phyloP scores from a whole-genome alignment of 192 early-diverging fungal genomes.

The Coemansia sp. region DNA sequence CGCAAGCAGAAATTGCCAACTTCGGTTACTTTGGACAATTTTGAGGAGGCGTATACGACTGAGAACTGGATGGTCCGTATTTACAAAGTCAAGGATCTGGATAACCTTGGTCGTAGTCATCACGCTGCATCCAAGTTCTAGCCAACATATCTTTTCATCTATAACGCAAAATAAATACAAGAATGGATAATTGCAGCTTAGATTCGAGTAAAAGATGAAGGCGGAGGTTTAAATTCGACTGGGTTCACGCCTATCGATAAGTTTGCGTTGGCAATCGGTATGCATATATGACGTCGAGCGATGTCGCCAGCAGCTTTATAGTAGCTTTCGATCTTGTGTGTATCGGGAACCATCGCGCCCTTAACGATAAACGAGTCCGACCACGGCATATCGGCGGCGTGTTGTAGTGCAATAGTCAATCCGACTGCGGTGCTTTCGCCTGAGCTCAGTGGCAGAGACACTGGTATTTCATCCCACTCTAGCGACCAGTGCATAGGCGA shows the following conservation, averaged over 20 bases:
- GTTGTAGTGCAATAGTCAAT: conserved; percentile 19
- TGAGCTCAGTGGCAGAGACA: conserved; percentile 42
- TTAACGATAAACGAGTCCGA: conserved; percentile 31
- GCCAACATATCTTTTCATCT: neutral
- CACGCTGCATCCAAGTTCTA: conserved; percentile 23
- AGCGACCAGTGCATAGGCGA: conserved; percentile 33
- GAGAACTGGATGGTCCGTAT: conserved; percentile 99
- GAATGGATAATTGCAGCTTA: conserved; percentile 9
- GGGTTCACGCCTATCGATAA: conserved; percentile 23
- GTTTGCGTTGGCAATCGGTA: conserved; percentile 18
- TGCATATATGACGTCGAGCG: neutral
- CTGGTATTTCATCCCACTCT: conserved; percentile 29
- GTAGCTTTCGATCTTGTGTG: conserved; percentile 24
- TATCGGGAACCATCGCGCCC: conserved; percentile 8
- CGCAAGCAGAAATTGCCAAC: conserved; percentile 74
- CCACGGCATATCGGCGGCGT: conserved; percentile 30
- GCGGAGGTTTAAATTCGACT: conserved; percentile 36
- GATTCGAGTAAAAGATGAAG: conserved; percentile 32
- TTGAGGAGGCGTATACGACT: conserved; percentile 94
- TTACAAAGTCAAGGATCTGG: conserved; percentile 96
- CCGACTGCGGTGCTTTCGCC: conserved; percentile 33
- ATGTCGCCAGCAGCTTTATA: conserved; percentile 10
- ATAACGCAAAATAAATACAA: neutral
- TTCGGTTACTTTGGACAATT: conserved; percentile 75
- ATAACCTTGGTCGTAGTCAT: conserved; percentile 81